Conservation (phyloP, 768 basidiomycete species). For the Pulveroboletus sp. region DNA sequence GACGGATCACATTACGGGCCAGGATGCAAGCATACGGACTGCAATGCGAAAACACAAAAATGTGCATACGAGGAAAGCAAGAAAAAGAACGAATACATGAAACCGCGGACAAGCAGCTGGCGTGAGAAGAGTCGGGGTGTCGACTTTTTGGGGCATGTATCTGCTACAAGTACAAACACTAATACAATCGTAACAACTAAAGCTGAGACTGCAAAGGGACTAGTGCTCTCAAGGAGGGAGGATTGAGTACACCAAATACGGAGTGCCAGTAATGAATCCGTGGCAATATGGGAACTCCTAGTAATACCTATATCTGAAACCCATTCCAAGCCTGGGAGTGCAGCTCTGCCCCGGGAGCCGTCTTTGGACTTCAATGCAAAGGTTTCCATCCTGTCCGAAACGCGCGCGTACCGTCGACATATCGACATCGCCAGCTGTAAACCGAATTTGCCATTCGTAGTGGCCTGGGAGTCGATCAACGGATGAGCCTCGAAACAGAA, state of each 20-base stretch:
- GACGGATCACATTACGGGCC: constrained; percentile 2
- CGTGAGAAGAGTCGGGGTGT: constrained; percentile 3
- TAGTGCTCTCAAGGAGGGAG: background rate
- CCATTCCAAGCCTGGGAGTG: constrained; percentile 24
- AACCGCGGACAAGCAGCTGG: background rate
- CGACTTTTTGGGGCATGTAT: constrained; percentile 9
- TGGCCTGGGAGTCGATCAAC: constrained; percentile 38
- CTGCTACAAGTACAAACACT: constrained; percentile 25
- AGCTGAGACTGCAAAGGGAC: constrained; percentile 2
- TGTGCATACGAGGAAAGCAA: background rate
- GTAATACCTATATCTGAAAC: constrained; percentile 25
- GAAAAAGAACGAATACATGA: constrained; percentile 13
- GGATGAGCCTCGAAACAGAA: background rate
- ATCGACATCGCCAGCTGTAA: constrained; percentile 51
- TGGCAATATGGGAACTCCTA: constrained; percentile 7
- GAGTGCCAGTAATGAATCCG: constrained; percentile 1
- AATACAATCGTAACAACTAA: constrained; percentile 22
- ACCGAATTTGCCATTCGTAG: constrained; percentile 58
- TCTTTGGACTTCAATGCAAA: constrained; percentile 44
- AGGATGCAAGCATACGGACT: background rate
- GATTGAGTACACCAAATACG: background rate
- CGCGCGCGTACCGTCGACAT: constrained; percentile 49
- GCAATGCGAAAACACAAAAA: constrained; percentile 6
- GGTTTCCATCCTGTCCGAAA: constrained; percentile 41
- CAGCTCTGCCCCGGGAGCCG: constrained; percentile 24